Evolutionary conservation across 495 filamentous ascomycete species (phyloP), one percentile per base, ranked within the genome.

Genomic region (Penicillium verhagenii): DNA sequence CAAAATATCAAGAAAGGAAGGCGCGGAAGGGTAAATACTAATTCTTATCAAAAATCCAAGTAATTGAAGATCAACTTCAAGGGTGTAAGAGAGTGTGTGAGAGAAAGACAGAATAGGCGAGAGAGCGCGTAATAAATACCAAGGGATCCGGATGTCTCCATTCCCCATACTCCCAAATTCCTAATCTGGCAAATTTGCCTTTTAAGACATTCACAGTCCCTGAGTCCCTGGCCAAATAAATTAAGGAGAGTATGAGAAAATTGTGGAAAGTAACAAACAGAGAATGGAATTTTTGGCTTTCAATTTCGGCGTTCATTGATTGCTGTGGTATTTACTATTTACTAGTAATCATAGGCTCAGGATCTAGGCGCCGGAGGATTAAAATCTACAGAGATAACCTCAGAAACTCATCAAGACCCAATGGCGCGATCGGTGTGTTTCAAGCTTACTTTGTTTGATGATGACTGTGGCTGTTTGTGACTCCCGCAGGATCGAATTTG

Each of bases 321-420:
- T 50, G 37, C 35, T 28, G 29, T 24, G 43, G 49, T 43, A 52
- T 52, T n/a, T n/a, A n/a, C n/a, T n/a, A n/a, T n/a, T n/a, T n/a
- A 28, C 23, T 13, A 29, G 43, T n/a, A 31, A 11, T 21, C 47
- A 10, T 19, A 39, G n/a, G 29, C 46, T 24, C 19, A 19, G 35
- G n/a, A 28, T 24, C 19, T 42, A 40, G 8, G 23, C 19, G 24
- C 24, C 9, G 19, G 10, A 47, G 44, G 24, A 29, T 9, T 28
- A n/a, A 18, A 21, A 9, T 26, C 7, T 28, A 14, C n/a, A 47
- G 44, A 20, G 20, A 11, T 8, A 10, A 4, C 42, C 8, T 21
- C 39, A 18, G n/a, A 26, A 14, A 18, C 9, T 39, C 19, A 38
- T 37, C 14, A 37, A 50, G 1, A 4, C 18, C 20, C 45, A 35